A percentile compares a stretch with the other conserved stretches of the same genome.
Evolutionary conservation across 2,329 filamentous ascomycete species (phyloP).

Genomic region (Ambrosiella beaveri): DNA sequence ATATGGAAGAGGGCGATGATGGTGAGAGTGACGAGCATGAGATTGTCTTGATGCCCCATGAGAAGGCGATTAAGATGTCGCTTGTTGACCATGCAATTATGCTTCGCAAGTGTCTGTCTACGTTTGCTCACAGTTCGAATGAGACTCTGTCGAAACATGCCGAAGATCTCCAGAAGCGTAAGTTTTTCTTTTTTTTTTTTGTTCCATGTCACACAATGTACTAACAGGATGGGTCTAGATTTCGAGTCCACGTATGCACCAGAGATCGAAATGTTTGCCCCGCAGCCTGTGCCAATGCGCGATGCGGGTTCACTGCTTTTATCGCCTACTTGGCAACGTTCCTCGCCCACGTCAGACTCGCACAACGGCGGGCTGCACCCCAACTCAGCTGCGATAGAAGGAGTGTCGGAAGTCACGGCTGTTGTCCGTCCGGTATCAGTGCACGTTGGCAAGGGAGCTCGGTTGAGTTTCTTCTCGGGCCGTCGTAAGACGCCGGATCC

Average conservation of each 20-base stretch:
- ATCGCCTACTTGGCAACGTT: slow-evolving; percentile 12
- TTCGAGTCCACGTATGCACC: slow-evolving; percentile 46
- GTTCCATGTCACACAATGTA: background rate
- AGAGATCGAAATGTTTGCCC: slow-evolving; percentile 46
- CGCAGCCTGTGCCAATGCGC: slow-evolving; percentile 29
- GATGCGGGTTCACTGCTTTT: slow-evolving; percentile 28
- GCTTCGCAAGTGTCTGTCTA: slow-evolving; percentile 62
- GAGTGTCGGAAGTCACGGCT: slow-evolving; percentile 5
- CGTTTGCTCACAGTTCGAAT: slow-evolving; percentile 48
- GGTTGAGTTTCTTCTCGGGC: slow-evolving; percentile 40
- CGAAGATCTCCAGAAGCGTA: slow-evolving; percentile 48
- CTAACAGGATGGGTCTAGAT: slow-evolving; percentile 22
- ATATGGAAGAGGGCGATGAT: slow-evolving; percentile 17
- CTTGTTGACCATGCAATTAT: slow-evolving; percentile 78
- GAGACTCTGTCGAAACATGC: slow-evolving; percentile 37
- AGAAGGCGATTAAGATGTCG: slow-evolving; percentile 68
- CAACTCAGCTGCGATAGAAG: slow-evolving; percentile 2
- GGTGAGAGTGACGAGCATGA: slow-evolving; percentile 23
- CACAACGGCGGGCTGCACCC: background rate
- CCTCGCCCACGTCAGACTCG: slow-evolving; percentile 8
- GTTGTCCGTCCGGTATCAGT: slow-evolving; percentile 12
- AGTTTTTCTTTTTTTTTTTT: slow-evolving; percentile 21
- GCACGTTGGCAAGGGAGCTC: slow-evolving; percentile 27
- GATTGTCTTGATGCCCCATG: slow-evolving; percentile 38
- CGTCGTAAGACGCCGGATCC: slow-evolving; percentile 25